Evolutionary conservation across 73 alveolate genomes (phyloP).

Genomic region (Tetrahymena malaccensis): DNA sequence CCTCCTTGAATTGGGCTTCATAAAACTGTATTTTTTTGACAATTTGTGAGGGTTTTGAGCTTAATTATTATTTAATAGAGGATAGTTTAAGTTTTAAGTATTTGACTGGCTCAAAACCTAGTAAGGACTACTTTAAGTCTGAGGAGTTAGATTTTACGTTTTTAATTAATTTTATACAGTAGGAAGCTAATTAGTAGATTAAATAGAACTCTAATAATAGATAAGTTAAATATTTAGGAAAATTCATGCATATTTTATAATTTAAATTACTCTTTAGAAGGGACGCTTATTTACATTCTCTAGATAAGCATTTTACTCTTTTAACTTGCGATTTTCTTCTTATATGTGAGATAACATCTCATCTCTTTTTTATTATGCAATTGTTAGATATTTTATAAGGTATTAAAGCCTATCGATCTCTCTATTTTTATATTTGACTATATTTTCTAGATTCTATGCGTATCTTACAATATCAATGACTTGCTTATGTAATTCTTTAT

Average conservation of each 20-base stretch:
- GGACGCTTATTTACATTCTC: background rate
- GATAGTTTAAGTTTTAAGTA: background rate
- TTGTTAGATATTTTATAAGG: background rate
- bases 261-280: background rate
- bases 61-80: background rate
- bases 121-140: background rate
- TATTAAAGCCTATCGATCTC: background rate
- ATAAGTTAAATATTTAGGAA: background rate
- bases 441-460: background rate
- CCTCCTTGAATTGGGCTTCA: background rate
- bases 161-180: background rate
- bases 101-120: background rate
- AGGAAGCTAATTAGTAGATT: background rate
- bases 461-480: background rate
- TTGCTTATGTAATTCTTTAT: background rate
- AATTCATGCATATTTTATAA: background rate
- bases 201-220: background rate
- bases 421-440: background rate
- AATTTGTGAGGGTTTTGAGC: background rate
- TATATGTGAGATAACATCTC: background rate
- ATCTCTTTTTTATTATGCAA: background rate
- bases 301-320: background rate
- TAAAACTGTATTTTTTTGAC: background rate
- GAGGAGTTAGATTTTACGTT: background rate
- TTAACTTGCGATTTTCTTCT: background rate